These are phyloP conservation scores for Mortierella polycephala DNA, from an alignment of 371 early-diverging fungal genomes.

Conservation along the genomic window DNA sequence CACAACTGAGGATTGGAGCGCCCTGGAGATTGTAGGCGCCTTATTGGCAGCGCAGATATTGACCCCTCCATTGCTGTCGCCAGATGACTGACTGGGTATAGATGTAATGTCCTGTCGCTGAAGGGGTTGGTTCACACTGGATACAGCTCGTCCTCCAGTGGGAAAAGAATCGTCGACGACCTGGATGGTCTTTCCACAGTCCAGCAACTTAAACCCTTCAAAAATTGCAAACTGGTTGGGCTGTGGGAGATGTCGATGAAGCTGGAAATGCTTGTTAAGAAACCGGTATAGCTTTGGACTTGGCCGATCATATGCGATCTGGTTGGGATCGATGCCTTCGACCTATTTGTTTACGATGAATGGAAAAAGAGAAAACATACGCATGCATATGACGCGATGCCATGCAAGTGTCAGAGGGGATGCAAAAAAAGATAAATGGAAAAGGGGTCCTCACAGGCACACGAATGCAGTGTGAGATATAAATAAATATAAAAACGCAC, in stretches of 20 bases:
- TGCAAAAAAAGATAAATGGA: background rate
- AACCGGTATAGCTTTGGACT: conserved; percentile 48
- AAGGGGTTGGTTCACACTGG: background rate
- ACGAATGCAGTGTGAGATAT: conserved; percentile 2
- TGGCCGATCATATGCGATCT: conserved; percentile 51
- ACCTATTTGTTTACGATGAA: conserved; percentile 8
- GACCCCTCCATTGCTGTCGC: background rate
- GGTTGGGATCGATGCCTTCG: conserved; percentile 36
- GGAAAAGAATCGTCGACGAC: conserved; percentile 21
- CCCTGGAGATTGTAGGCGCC: conserved; percentile 11
- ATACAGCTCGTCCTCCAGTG: background rate
- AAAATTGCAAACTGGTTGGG: conserved; percentile 50
- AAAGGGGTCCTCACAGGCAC: background rate
- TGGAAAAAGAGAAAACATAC: background rate
- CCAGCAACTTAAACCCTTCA: conserved; percentile 40
- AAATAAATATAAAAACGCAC: conserved; percentile 13
- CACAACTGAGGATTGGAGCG: conserved; percentile 27
- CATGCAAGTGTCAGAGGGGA: background rate
- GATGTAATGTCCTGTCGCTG: background rate
- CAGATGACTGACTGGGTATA: conserved; percentile 5
- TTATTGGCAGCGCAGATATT: background rate
- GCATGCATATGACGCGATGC: background rate
- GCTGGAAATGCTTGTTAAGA: conserved; percentile 39
- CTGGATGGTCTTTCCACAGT: conserved; percentile 30
- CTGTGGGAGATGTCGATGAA: conserved; percentile 40